phyloP scores from a whole-genome alignment of 148 eudicot genomes.

The Chenopodium quinoa region DNA sequence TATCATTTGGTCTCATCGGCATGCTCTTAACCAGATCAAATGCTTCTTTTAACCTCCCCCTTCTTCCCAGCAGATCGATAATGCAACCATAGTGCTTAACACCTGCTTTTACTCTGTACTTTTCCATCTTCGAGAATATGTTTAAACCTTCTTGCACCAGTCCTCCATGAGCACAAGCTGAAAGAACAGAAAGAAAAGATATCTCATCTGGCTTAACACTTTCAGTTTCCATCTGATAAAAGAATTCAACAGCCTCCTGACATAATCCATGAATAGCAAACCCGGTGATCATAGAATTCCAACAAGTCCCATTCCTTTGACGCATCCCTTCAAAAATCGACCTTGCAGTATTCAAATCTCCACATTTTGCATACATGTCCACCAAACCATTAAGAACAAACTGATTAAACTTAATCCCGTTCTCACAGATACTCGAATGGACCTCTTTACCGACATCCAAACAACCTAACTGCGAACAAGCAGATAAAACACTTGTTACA shows the following conservation, averaged over 20 bases:
- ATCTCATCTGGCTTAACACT: constrained; percentile 45
- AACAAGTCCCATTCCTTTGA: constrained; percentile 38
- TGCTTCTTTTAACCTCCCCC: constrained; percentile 58
- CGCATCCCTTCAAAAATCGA: constrained; percentile 44
- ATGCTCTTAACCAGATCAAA: constrained; percentile 45
- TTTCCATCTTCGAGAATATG: constrained; percentile 50
- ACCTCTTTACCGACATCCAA: constrained; percentile 54
- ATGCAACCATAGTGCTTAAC: constrained; percentile 68
- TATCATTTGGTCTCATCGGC: constrained; percentile 56
- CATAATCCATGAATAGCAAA: constrained; percentile 57
- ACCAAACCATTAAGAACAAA: constrained; percentile 58
- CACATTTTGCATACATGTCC: constrained; percentile 83
- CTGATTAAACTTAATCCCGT: constrained; percentile 38
- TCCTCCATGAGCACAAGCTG: constrained; percentile 72
- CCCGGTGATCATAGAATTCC: constrained; percentile 68
- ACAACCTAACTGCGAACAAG: constrained; percentile 61
- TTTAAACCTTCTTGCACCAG: constrained; percentile 52
- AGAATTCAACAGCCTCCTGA: constrained; percentile 47
- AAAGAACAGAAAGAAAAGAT: constrained; percentile 57
- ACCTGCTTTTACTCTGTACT: constrained; percentile 39
- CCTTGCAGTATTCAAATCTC: constrained; percentile 55
- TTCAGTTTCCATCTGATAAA: constrained; percentile 45
- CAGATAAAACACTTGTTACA: constrained; percentile 53
- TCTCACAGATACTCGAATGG: constrained; percentile 37
- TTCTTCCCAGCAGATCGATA: constrained; percentile 63